phyloP scores from a whole-genome alignment of 257 asterid genomes.

The Solanum clarkiae region DNA sequence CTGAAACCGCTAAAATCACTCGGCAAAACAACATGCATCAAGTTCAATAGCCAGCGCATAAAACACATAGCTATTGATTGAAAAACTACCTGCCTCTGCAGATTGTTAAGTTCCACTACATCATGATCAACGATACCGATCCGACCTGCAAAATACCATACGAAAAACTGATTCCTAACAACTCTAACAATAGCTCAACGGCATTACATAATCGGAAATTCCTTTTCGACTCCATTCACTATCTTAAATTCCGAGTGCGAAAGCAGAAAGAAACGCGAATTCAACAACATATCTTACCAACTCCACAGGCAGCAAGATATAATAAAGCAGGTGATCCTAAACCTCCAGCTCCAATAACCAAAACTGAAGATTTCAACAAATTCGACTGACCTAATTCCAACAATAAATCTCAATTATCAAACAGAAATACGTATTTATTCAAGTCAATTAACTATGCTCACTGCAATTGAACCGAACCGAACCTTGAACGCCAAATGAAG shows the following conservation, averaged over 20 bases:
- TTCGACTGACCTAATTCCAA: slow-evolving; percentile 54
- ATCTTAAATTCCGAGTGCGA: background rate
- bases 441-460: background rate
- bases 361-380: slow-evolving; percentile 63
- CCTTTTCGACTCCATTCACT: background rate
- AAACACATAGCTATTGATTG: background rate
- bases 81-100: slow-evolving; percentile 75
- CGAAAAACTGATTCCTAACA: background rate
- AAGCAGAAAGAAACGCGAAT: background rate
- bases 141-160: slow-evolving; percentile 42
- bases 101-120: slow-evolving; percentile 90
- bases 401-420: background rate
- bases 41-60: background rate
- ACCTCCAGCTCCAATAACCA: slow-evolving; percentile 98
- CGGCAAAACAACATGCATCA: background rate
- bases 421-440: background rate
- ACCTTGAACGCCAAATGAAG: slow-evolving; percentile 68
- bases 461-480: background rate
- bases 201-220: background rate
- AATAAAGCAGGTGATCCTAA: slow-evolving; percentile 89
- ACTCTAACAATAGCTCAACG: background rate
- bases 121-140: slow-evolving; percentile 96
- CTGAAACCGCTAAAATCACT: background rate
- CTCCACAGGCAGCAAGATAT: slow-evolving; percentile 85
- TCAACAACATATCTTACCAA: slow-evolving; percentile 16